Evolutionary conservation across 768 basidiomycete genomes (phyloP), one percentile per base, ranked within the genome.

Genomic region (Guyanaporus albipodus): DNA sequence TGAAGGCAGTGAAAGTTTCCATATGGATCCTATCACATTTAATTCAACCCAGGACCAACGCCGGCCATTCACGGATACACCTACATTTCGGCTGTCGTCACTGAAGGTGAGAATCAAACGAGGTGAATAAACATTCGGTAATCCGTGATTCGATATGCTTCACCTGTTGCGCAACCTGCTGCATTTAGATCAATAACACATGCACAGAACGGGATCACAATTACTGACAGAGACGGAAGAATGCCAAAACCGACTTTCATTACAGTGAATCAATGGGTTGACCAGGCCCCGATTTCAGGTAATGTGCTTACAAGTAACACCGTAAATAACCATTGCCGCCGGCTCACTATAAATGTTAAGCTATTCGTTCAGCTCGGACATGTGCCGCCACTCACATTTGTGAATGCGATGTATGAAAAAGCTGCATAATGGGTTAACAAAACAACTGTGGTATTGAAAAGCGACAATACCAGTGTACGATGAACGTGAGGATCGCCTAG

Each of bases 401-500:
- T 53, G 51, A 14, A 53, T 53, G 28, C 52, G 51, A 33, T 33
- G 52, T 3, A 51, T 23, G 31, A 53, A 53, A 21, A 53, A 53
- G 24, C 52, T 53, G 14, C 9, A 26, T 6, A 2, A 21, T 1
- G 1, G 4, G 23, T 53, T 28, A 42, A n/a, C n/a, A 18, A 28
- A 24, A 31, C 2, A 34, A 22, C 23, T 1, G 1, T 15, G 19
- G 5, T 29, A 6, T 4, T 11, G 1, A 19, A 8, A 19, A 31
- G 36, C 12, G n/a, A 24, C 48, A 10, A 14, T 38, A 77, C 75
- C 76, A 73, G 48, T 79, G 77, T 5, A 79, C 76, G 21, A 77
- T 64, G 41, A 77, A 71, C 0, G 76, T 78, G 24, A 76, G 61
- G 22, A 73, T 54, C 1, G 75, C 76, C 75, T 53, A 68, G 69